Base-by-base conservation (phyloP, 202 grass and related monocot species). In the Digitaria exilis region DNA sequence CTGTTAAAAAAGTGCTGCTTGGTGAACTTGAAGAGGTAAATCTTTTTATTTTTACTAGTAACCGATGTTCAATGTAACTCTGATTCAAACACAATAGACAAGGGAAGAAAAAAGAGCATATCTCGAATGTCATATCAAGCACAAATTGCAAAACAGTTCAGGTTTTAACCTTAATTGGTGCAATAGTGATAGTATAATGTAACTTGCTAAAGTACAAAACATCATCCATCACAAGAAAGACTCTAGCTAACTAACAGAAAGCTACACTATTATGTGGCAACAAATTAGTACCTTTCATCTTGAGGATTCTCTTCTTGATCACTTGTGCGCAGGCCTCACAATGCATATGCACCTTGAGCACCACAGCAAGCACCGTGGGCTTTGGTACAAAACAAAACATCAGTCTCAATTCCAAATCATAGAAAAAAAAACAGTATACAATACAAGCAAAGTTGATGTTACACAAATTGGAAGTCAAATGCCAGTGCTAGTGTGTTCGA, bases 281-380 rank as follows among this genome's bases (percentile, higher is more conserved):
- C 67, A 76, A 57, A 86, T 58, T 11, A 42, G 30, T 87, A 95
- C 93, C 93, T 87, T 95, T 89, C 88, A 92, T 92, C 80, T 95
- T 95, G 66, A 95, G 88, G 34, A 95, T 92, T 76, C 26, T 92
- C 79, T 92, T 95, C 80, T 87, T 95, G 65, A 95, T 90, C 80
- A 84, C 90, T 52, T 89, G 93, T 0, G 88, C 76, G 52, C 93
- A 95, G 31, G 93, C 90, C 60, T 95, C 93, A 18, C 93, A 95
- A 82, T 95, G 93, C 93, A 95, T 95, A 78, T 95, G 85, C 54
- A 95, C 90, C 84, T 92, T 89, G 18, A 95, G 80, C 66, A 92
- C 85, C 24, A 88, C 93, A 2, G 93, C 57, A 11, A 90, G 73
- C 67, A 88, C 85, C n/a, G 44, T 74, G 2, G 90, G 83, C 90